Evolutionary conservation across 2,329 filamentous ascomycete genomes (phyloP), one percentile per base, ranked within the genome.

Genomic region (Cercospora nicotianae): DNA sequence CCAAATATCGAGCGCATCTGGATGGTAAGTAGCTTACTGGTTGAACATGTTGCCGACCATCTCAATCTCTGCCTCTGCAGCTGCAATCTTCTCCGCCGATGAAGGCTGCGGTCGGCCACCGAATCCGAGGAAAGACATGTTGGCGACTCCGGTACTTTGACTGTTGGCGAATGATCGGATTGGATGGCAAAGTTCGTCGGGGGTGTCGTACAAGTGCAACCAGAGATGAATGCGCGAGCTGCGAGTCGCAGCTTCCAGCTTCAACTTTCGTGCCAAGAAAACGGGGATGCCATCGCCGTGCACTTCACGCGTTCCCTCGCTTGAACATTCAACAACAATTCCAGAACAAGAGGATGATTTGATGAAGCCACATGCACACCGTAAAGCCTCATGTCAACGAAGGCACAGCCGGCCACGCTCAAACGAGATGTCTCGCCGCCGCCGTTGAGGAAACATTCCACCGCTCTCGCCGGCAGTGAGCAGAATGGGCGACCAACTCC

Each of bases 41-140:
- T 93, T 94, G 87, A 97, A 96, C 90, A 98, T 97, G 82, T 97
- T 94, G 70, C 93, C 92, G 75, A 97, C 89, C 86, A 98, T 94
- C 83, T 97, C 95, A 82, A 98, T 93, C 85, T 99, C 96, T 74
- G 93, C 91, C 85, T 99, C 94, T 76, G 96, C 94, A 77, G 93
- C 92, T 77, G 92, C 91, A 81, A 99, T 95, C 87, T 98, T 99
- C 86, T 98, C 92, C 81, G 93, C 94, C 77, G 94, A 97, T 72
- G 93, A 91, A 80, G 94, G 91, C 84, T 97, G 93, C 70, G 92
- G 91, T 74, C 88, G 85, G 67, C 83, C 84, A 77, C 86, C 85
- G 79, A 90, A 88, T 79, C 90, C 90, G 75, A 91, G 87, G 48
- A 91, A 90, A 72, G 89, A 91, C 90, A 91, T 91, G 23, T 62